A percentile compares a stretch with the other conserved stretches of the same genome.
Evolutionary conservation across 2,329 filamentous ascomycete species (phyloP).

Genomic region (Chaetomiaceae sp.): DNA sequence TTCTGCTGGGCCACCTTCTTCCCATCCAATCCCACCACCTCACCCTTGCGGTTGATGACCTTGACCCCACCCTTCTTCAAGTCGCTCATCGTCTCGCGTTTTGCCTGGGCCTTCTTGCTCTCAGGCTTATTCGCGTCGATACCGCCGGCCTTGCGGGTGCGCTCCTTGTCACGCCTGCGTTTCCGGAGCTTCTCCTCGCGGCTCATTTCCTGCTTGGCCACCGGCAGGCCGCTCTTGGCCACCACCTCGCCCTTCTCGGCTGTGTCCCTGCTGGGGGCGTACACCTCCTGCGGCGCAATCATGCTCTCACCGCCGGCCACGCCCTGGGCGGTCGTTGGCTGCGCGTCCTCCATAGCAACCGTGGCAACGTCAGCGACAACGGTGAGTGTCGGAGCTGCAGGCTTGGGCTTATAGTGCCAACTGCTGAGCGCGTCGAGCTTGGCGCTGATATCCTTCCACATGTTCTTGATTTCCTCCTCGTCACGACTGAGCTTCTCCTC

Average conservation of each 20-base stretch:
- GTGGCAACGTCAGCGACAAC: slow-evolving; percentile 89
- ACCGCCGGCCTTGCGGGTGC: slow-evolving; percentile 58
- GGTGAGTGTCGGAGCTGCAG: slow-evolving; percentile 72
- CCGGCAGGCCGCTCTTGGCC: slow-evolving; percentile 69
- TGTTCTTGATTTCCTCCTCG: slow-evolving; percentile 72
- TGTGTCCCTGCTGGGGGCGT: slow-evolving; percentile 68
- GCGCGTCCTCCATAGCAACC: slow-evolving; percentile 90
- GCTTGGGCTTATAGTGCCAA: slow-evolving; percentile 93
- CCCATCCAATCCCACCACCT: slow-evolving; percentile 78
- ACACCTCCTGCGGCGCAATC: slow-evolving; percentile 92
- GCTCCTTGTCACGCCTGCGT: slow-evolving; percentile 79
- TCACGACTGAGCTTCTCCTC: slow-evolving; percentile 80
- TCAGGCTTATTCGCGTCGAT: slow-evolving; percentile 42
- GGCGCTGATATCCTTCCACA: slow-evolving; percentile 77
- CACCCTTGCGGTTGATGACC: slow-evolving; percentile 86
- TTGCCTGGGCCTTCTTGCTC: slow-evolving; percentile 56
- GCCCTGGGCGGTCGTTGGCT: slow-evolving; percentile 75
- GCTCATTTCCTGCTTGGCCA: slow-evolving; percentile 80
- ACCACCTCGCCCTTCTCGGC: slow-evolving; percentile 67
- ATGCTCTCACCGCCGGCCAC: slow-evolving; percentile 64
- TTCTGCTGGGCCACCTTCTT: slow-evolving; percentile 60
- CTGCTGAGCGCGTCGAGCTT: slow-evolving; percentile 86
- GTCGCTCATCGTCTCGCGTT: slow-evolving; percentile 44
- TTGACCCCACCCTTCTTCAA: slow-evolving; percentile 71
- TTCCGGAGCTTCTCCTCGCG: slow-evolving; percentile 77